phyloP scores from a whole-genome alignment of 352 stramenopile genomes.

The Phytophthora gonapodyides region DNA sequence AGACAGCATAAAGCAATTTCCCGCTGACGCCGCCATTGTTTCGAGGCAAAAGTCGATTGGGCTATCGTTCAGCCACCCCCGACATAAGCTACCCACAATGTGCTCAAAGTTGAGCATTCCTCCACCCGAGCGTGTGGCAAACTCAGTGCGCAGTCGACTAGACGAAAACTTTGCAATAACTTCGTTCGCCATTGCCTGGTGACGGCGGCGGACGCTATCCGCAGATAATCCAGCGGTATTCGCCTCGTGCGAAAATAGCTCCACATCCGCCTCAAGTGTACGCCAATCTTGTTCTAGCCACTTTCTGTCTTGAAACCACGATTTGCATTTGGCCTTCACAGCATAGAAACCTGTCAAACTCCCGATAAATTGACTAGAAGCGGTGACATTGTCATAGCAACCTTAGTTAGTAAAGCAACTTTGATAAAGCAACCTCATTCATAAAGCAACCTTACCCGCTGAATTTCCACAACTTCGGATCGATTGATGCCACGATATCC shows the following conservation, averaged over 20 bases:
- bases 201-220: background rate
- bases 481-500: constrained; percentile 1
- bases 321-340: background rate
- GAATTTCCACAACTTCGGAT: constrained; percentile 12
- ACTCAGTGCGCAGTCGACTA: background rate
- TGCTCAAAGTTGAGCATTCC: constrained; percentile 6
- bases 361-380: constrained; percentile 1
- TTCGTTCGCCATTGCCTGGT: constrained; percentile 4
- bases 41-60: constrained; percentile 9
- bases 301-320: constrained; percentile 18
- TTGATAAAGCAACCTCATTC: constrained; percentile 9
- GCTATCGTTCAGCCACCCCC: constrained; percentile 15
- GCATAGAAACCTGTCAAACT: constrained; percentile 4
- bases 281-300: constrained; percentile 17
- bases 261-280: constrained; percentile 3
- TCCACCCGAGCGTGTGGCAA: background rate
- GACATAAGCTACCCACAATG: constrained; percentile 13
- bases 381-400: constrained; percentile 1
- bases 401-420: constrained; percentile 3
- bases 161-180: constrained; percentile 12
- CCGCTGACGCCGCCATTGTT: background rate
- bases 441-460: constrained; percentile 19
- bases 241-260: constrained; percentile 1
- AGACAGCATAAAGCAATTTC: background rate
- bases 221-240: background rate